Base-by-base conservation (phyloP, 768 basidiomycete genomes). In the Podaxis pistillaris region DNA sequence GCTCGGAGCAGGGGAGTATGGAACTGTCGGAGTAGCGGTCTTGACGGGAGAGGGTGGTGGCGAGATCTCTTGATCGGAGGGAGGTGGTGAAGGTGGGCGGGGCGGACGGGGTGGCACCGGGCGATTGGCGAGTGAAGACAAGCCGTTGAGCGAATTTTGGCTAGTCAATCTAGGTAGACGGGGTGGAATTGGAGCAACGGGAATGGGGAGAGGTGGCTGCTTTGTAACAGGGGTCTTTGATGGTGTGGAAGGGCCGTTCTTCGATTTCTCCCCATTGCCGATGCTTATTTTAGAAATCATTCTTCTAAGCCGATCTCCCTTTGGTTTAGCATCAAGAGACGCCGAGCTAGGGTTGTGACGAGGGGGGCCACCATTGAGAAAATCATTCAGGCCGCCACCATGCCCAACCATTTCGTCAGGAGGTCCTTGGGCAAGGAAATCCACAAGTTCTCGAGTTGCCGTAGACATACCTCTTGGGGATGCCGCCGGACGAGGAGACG, bases 261-360 rank as follows among this genome's bases (percentile, higher is more conserved):
- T 71, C 68, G 71, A 49, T 66, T 78, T 79, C 30, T 82, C 82
- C 30, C 69, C 72, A 57, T 71, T 75, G 28, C 82, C 81, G 65
- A 85, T 76, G 40, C 84, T 87, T 28, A 94, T 77, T 67, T 86
- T 88, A 19, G 91, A 93, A 68, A 95, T 90, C 87, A 95, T 93
- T 65, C 87, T 84, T 73, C 89, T 88, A 63, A 94, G 75, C 26
- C 91, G 82, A 53, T 85, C 85, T 59, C 75, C 75, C 73, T 86
- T 86, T 26, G 80, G 78, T 62, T 83, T 83, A 58, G 76, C 78
- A 26, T 82, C 81, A 52, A 77, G 71, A 12, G 77, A 69, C 15
- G 66, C 64, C 30, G 68, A 61, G 49, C 74, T 76, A 22, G 68
- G 47, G 26, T 69, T 65, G 60, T 78, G 75, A 58, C 81, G 79